Percentiles rank a stretch among this genome's conserved stretches.
Conservation (phyloP, 768 basidiomycete species). For the Tricholoma matsutake region DNA sequence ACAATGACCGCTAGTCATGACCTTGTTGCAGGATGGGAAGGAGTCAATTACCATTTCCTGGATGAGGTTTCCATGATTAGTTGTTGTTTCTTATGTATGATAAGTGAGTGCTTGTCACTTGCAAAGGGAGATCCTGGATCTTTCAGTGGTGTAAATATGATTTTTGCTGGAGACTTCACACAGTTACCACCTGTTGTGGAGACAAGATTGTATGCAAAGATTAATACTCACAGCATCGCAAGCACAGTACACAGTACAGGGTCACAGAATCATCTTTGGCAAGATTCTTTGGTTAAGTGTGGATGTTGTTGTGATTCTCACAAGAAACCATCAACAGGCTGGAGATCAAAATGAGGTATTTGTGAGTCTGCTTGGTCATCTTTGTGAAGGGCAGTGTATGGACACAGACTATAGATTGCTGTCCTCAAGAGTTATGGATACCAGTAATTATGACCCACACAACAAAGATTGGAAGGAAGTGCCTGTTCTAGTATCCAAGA, state of each 20-base stretch:
- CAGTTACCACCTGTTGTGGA: neutral
- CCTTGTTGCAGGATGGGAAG: constrained; percentile 20
- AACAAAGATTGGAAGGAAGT: neutral
- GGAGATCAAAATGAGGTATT: neutral
- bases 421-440: no score
- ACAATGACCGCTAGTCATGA: no score
- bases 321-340: neutral
- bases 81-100: neutral
- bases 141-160: neutral
- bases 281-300: neutral
- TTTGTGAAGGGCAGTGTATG: neutral
- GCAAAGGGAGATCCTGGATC: neutral
- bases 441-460: neutral
- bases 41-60: neutral
- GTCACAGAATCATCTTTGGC: neutral
- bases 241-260: no score
- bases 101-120: neutral
- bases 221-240: no score
- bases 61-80: neutral
- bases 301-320: neutral
- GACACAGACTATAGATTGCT: neutral
- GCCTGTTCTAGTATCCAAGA: constrained; percentile 5
- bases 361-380: neutral
- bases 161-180: neutral
- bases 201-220: neutral